phyloP scores from a whole-genome alignment of 768 basidiomycete species.

The Boletus bicolor region DNA sequence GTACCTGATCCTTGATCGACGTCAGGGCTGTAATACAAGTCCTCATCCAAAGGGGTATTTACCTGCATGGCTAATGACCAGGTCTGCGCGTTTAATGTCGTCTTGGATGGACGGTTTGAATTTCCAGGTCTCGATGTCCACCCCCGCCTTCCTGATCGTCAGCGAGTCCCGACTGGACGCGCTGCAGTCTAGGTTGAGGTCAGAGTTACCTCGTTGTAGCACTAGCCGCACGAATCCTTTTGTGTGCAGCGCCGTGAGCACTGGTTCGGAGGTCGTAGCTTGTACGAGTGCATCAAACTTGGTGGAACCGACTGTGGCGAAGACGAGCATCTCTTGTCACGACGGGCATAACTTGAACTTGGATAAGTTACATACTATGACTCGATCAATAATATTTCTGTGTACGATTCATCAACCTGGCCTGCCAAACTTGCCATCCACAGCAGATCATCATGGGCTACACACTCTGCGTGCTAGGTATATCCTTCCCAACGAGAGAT shows the following conservation, averaged over 20 bases:
- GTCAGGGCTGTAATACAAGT: background rate
- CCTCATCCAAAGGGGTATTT: constrained; percentile 18
- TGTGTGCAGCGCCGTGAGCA: constrained; percentile 49
- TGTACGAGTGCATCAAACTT: constrained; percentile 75
- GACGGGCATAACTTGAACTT: background rate
- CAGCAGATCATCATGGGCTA: constrained; percentile 65
- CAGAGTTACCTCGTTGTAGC: constrained; percentile 78
- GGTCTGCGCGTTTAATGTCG: constrained; percentile 62
- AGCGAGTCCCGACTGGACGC: constrained; percentile 13
- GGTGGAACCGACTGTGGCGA: constrained; percentile 91
- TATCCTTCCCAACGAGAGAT: constrained; percentile 5
- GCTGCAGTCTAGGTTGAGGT: constrained; percentile 33
- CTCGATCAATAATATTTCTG: constrained; percentile 6
- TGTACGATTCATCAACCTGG: background rate
- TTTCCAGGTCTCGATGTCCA: constrained; percentile 63
- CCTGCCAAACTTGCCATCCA: background rate
- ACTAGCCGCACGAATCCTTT: constrained; percentile 60
- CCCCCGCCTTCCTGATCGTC: constrained; percentile 32
- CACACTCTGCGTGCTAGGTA: constrained; percentile 85
- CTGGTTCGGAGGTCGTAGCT: constrained; percentile 51
- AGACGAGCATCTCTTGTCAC: constrained; percentile 35
- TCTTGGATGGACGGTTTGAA: constrained; percentile 72
- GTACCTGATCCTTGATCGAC: constrained; percentile 78
- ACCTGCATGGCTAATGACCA: constrained; percentile 96
- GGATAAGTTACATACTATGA: background rate